Conservation (phyloP, 1,139 yeast genomes). For the Scheffersomyces cryptocercus region DNA sequence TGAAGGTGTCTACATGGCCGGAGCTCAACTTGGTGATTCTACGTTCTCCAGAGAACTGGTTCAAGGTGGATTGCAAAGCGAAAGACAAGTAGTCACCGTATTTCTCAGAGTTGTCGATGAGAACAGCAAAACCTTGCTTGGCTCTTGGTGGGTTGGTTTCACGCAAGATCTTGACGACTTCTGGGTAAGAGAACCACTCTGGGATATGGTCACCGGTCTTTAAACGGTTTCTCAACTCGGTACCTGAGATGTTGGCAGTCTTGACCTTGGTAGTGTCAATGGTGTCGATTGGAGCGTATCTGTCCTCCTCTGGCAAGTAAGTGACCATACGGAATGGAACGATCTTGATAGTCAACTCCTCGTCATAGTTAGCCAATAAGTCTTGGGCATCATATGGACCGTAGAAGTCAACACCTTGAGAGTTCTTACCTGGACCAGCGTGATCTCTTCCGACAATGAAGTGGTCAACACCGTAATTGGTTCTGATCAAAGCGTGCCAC, state of each 20-base stretch:
- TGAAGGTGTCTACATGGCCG: slow-evolving; percentile 55
- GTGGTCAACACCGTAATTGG: slow-evolving; percentile 95
- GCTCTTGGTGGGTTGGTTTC: slow-evolving; percentile 93
- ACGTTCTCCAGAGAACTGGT: slow-evolving; percentile 87
- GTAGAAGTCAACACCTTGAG: slow-evolving; percentile 90
- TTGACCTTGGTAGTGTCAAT: slow-evolving; percentile 71
- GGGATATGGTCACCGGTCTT: slow-evolving; percentile 89
- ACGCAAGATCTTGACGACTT: slow-evolving; percentile 87
- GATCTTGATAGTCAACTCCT: slow-evolving; percentile 75
- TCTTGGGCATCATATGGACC: slow-evolving; percentile 98
- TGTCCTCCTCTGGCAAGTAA: slow-evolving; percentile 90
- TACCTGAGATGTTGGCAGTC: slow-evolving; percentile 92
- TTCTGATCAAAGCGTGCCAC: slow-evolving; percentile 97
- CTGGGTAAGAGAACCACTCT: slow-evolving; percentile 97
- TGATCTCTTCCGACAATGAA: slow-evolving; percentile 98
- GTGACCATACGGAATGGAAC: slow-evolving; percentile 98
- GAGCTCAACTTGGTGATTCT: slow-evolving; percentile 70
- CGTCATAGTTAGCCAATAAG: slow-evolving; percentile 70
- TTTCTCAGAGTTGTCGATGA: slow-evolving; percentile 58
- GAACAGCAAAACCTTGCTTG: slow-evolving; percentile 81
- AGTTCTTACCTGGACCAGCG: slow-evolving; percentile 96
- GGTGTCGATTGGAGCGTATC: slow-evolving; percentile 93
- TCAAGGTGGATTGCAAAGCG: slow-evolving; percentile 86
- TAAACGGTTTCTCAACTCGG: slow-evolving; percentile 86
- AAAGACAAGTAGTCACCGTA: slow-evolving; percentile 61